Percentiles rank a stretch among this genome's conserved stretches.
Evolutionary conservation across 306 rosid genomes (phyloP).

Genomic region (Herpetospermum pedunculosum): DNA sequence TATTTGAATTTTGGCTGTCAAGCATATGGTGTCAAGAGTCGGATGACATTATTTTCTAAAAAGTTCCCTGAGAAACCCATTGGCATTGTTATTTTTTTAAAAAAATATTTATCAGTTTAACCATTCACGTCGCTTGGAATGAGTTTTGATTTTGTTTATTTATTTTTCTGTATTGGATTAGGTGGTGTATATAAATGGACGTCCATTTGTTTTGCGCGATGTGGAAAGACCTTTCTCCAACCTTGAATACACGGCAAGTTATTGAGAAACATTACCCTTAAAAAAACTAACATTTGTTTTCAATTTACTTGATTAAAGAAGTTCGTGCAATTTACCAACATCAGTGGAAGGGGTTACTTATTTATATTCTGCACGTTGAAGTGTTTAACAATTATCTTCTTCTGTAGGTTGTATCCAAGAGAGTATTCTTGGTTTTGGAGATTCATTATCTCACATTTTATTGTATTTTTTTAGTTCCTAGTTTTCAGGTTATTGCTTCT

Average conservation of each 20-base stretch:
- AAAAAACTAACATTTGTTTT: background rate
- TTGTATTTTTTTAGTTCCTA: background rate
- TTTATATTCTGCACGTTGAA: background rate
- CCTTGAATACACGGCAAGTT: constrained; percentile 74
- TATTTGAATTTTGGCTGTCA: background rate
- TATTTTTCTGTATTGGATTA: constrained; percentile 23
- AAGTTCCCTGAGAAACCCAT: background rate
- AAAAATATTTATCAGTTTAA: background rate
- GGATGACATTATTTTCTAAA: background rate
- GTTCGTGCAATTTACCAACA: background rate
- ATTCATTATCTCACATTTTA: background rate
- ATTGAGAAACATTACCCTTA: background rate
- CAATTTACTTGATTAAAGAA: background rate
- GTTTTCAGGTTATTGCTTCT: background rate
- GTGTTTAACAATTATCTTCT: background rate
- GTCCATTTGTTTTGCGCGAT: constrained; percentile 86
- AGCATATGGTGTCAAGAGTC: background rate
- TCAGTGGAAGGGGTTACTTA: background rate
- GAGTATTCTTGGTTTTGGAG: background rate
- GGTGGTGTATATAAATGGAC: constrained; percentile 84
- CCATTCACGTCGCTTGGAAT: background rate
- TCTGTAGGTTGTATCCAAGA: background rate
- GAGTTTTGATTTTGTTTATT: constrained; percentile 5
- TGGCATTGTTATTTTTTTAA: background rate
- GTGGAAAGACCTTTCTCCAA: constrained; percentile 87